Evolutionary conservation across 1,139 yeast species (phyloP).

Genomic region (Suhomyces chickasaworum): DNA sequence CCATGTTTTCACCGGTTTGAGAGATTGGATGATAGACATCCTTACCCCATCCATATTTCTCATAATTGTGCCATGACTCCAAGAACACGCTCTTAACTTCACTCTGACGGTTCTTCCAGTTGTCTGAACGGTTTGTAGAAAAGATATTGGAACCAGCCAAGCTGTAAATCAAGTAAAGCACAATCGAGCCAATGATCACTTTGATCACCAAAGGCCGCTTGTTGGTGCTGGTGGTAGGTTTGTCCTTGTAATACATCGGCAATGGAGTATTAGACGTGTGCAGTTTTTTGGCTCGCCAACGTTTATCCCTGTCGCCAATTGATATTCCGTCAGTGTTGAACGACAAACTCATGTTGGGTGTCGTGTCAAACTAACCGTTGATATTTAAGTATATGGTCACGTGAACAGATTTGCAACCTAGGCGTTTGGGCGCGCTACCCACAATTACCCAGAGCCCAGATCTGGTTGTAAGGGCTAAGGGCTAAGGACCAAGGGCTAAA

Average conservation of each 20-base stretch:
- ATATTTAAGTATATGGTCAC: neutral
- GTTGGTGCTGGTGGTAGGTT: conserved; percentile 13
- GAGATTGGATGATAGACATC: conserved; percentile 66
- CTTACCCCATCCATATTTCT: conserved; percentile 78
- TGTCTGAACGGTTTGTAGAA: neutral
- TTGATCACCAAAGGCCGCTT: conserved; percentile 41
- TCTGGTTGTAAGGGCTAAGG: too few relatives aligned
- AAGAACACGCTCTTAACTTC: conserved; percentile 66
- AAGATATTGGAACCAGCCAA: conserved; percentile 14
- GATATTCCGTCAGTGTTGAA: conserved; percentile 17
- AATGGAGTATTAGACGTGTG: conserved; percentile 11
- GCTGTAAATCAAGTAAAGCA: conserved; percentile 41
- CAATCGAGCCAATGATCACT: conserved; percentile 42
- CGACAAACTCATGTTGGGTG: conserved; percentile 18
- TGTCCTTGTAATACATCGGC: conserved; percentile 23
- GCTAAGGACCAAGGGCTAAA: too few relatives aligned
- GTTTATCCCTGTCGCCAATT: conserved; percentile 16
- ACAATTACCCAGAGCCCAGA: too few relatives aligned
- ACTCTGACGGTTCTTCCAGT: conserved; percentile 50
- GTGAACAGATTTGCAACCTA: neutral
- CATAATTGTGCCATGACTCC: conserved; percentile 80
- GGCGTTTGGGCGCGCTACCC: neutral
- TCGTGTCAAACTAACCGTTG: conserved; percentile 3
- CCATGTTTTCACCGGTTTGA: conserved; percentile 73
- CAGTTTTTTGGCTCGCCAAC: conserved; percentile 19